Evolutionary conservation across 75 land plant species (phyloP).

Genomic region (Pseudotsuga menziesii): DNA sequence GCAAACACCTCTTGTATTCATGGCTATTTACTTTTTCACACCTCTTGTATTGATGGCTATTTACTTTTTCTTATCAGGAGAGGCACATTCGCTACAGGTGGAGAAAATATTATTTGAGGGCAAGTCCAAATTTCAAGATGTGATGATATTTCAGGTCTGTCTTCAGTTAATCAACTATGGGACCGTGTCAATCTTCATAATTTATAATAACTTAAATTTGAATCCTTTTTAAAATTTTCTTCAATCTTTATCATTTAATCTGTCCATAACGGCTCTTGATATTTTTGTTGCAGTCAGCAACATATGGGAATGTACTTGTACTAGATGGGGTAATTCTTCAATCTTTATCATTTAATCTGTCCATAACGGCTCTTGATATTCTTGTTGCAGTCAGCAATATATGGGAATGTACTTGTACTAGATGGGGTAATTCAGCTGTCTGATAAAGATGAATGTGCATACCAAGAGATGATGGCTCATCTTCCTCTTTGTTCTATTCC

Average conservation of each 20-base stretch:
- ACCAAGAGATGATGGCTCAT: conserved; percentile 97
- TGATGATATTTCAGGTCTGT: conserved; percentile 75
- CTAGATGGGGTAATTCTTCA: conserved; percentile 77
- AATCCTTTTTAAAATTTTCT: not conserved
- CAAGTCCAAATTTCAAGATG: conserved; percentile 75
- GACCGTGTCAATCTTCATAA: too few relatives aligned
- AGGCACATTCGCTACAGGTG: conserved; percentile 84
- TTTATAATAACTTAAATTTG: too few relatives aligned
- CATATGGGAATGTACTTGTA: conserved; percentile 87
- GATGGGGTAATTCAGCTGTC: conserved; percentile 91
- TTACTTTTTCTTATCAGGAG: conserved; percentile 42
- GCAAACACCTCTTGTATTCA: conserved; percentile 1
- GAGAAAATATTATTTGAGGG: conserved; percentile 74
- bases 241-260: too few relatives aligned
- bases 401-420: conserved; percentile 87
- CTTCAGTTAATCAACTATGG: conserved; percentile 33
- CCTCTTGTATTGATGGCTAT: not conserved
- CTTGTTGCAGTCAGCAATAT: conserved; percentile 56
- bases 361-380: not conserved
- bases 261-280: not conserved
- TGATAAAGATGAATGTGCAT: conserved; percentile 89
- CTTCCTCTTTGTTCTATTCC: conserved; percentile 91
- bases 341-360: too few relatives aligned
- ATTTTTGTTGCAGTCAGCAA: conserved; percentile 47
- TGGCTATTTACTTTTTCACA: not conserved